Evolutionary conservation across 176 grass and related monocot species (phyloP), one percentile per base, ranked within the genome.

Genomic region (Neostapfia colusana): DNA sequence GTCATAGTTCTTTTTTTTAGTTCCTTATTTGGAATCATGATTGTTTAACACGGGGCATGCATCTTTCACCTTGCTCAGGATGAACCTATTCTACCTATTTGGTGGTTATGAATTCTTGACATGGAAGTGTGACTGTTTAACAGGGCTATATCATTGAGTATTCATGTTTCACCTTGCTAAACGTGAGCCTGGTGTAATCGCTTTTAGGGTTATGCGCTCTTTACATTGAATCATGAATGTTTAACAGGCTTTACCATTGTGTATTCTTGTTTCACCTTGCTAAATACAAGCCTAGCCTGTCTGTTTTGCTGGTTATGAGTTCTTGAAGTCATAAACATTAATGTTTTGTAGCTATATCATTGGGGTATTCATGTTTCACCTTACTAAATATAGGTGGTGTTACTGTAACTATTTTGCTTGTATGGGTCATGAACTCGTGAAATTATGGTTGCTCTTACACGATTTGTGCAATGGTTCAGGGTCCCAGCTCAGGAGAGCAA

Each of bases 401-500:
- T 17, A 49, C 2, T 49, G 46, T 54, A 21, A 54, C 53, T 56
- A 56, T 44, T 42, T 63, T 42, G 21, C 12, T 40, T n/a, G n/a
- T 79, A 27, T 37, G 44, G 69, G 12, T 62, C 44, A 43, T 35
- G 25, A 57, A 54, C 15, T 16, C 10, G 10, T 54, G 34, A 40
- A 54, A 53, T 21, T 53, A 18, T n/a, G 31, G 16, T 17, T 3
- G 0, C 8, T 45, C 60, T 83, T 60, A 83, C 34, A 63, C 21
- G 20, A 37, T 5, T 64, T 78, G 15, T 9, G 27, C 44, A 16
- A n/a, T 72, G 31, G 10, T 57, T 36, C 82, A 98, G 95, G 95
- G 91, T 6, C 89, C 91, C 63, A 84, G 64, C 41, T 43, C 79
- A 24, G 91, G 77, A 81, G 85, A 92, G 78, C 70, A 80, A 84